phyloP scores from a whole-genome alignment of 1,284 basidiomycete genomes.

The Vanrija pseudolonga region DNA sequence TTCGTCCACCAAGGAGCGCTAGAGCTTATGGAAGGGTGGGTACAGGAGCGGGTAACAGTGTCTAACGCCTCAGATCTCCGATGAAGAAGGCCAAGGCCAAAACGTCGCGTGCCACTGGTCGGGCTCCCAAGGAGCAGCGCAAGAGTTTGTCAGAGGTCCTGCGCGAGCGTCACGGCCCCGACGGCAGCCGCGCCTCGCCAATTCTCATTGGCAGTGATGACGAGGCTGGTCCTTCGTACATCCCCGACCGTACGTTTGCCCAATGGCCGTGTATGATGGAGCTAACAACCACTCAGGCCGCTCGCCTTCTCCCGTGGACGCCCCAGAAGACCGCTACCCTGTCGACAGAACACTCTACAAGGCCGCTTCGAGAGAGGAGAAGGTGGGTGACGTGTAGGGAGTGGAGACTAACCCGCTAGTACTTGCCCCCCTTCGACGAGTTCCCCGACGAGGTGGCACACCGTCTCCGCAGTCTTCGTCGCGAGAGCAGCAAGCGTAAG shows the following conservation, averaged over 20 bases:
- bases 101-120: neutral
- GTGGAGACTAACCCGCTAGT: constrained; percentile 14
- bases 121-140: constrained; percentile 7
- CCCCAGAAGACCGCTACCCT: neutral
- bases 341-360: constrained; percentile 31
- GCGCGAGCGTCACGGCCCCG: neutral
- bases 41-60: neutral
- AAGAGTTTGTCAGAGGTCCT: constrained; percentile 13
- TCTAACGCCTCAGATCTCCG: constrained; percentile 9
- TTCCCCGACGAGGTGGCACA: constrained; percentile 29
- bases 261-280: neutral
- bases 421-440: constrained; percentile 31
- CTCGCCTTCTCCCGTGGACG: constrained; percentile 10
- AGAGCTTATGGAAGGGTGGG: constrained; percentile 57
- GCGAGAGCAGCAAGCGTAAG: constrained; percentile 26
- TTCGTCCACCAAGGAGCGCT: constrained; percentile 84
- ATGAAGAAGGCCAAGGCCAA: constrained; percentile 8
- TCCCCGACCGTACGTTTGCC: neutral
- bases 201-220: constrained; percentile 19
- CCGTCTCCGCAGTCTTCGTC: constrained; percentile 20
- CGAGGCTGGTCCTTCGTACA: neutral
- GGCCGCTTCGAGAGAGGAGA: constrained; percentile 26
- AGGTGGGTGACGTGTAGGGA: constrained; percentile 8
- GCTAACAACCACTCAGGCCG: constrained; percentile 1
- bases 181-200: constrained; percentile 1